These are phyloP conservation scores for Aegilops longissima DNA, from an alignment of 176 grass and related monocot species.

Conservation along the genomic window DNA sequence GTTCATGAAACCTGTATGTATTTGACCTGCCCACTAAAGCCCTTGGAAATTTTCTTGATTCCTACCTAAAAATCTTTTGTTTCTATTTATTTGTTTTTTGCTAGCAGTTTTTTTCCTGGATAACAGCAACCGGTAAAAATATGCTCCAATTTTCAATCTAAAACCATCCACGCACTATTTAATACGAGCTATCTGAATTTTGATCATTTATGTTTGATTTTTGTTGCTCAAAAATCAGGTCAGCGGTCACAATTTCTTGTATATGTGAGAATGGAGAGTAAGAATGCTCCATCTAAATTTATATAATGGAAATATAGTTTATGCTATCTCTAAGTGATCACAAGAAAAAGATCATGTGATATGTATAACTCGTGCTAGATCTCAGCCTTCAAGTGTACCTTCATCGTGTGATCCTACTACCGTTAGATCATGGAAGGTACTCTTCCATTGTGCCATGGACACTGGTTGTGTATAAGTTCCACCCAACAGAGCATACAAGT, in stretches of 20 bases:
- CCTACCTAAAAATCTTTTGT: not conserved
- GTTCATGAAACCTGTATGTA: not conserved
- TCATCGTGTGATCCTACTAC: not conserved
- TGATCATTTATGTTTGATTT: not conserved
- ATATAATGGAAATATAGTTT: not conserved
- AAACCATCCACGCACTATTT: not conserved
- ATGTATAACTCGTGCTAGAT: constrained; percentile 33
- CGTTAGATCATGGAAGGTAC: constrained; percentile 32
- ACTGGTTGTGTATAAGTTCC: constrained; percentile 27
- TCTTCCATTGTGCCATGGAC: constrained; percentile 10
- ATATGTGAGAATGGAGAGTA: not conserved
- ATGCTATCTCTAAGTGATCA: constrained; percentile 18
- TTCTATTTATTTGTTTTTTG: not conserved
- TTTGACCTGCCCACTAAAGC: constrained; percentile 10
- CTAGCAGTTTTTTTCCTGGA: constrained; percentile 12
- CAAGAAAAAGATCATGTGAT: constrained; percentile 23
- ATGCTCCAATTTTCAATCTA: not conserved
- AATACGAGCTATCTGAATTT: not conserved
- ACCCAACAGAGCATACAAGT: constrained; percentile 34
- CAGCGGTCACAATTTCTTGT: not conserved
- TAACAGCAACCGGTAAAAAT: not conserved
- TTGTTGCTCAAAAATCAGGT: not conserved
- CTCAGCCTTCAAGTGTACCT: constrained; percentile 38
- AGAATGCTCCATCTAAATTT: not conserved
- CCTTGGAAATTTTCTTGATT: not conserved